Percentiles rank a stretch among this genome's conserved stretches.
These are phyloP conservation scores for Castanopsis chinensis DNA, from an alignment of 306 rosid genomes.

Conservation along the genomic window DNA sequence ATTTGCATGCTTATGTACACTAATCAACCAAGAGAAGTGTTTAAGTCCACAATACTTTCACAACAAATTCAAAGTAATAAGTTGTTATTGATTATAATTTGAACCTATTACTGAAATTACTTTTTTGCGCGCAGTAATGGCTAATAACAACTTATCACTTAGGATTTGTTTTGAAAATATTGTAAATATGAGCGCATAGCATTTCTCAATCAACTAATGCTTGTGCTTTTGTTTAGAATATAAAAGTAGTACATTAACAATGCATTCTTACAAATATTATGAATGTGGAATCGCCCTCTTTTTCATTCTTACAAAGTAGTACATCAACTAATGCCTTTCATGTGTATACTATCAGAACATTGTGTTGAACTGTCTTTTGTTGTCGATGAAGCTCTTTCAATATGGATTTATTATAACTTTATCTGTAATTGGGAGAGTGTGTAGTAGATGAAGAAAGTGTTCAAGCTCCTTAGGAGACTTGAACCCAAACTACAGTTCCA, in stretches of 20 bases:
- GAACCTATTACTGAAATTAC: accelerated
- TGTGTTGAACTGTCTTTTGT: not conserved
- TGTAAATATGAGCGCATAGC: no score
- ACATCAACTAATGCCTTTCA: not conserved
- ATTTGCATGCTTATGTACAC: not conserved
- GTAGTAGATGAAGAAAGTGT: not conserved
- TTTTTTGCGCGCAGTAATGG: accelerated
- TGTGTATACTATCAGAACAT: not conserved
- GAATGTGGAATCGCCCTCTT: not conserved
- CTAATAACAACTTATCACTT: no score
- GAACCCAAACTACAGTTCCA: not conserved
- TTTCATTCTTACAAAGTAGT: no score
- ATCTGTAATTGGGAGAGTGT: not conserved
- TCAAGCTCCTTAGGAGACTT: not conserved
- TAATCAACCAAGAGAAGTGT: not conserved
- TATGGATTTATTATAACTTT: not conserved
- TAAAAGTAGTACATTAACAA: not conserved
- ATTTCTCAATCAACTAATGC: not conserved
- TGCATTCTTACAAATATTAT: not conserved
- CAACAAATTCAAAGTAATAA: no score
- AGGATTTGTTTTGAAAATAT: no score
- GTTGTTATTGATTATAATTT: no score
- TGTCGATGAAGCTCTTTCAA: not conserved
- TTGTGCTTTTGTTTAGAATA: not conserved
- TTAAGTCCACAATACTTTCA: no score